A percentile compares a stretch with the other conserved stretches of the same genome.
Conservation (phyloP, 2,329 filamentous ascomycete species). For the Pseudogymnoascus sp. region DNA sequence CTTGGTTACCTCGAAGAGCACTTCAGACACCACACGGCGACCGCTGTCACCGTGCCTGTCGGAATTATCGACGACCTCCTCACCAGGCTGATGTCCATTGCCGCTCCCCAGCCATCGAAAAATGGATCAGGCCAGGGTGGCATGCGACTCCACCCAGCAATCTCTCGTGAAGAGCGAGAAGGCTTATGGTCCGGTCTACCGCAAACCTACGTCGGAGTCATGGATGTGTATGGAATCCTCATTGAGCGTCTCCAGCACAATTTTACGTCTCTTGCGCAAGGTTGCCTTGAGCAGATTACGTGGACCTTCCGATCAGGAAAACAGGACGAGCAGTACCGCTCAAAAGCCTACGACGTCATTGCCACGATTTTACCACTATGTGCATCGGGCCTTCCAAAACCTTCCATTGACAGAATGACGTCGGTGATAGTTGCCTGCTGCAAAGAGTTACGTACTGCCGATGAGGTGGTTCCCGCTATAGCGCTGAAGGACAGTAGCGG, state of each 20-base stretch:
- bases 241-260: conserved; percentile 52
- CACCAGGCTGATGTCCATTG: conserved; percentile 63
- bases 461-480: conserved; percentile 31
- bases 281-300: conserved; percentile 63
- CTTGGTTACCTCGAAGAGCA: conserved; percentile 59
- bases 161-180: conserved; percentile 75
- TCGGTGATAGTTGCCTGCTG: conserved; percentile 63
- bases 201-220: conserved; percentile 64
- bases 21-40: conserved; percentile 58
- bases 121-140: conserved; percentile 19
- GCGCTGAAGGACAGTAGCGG: conserved; percentile 21
- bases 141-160: conserved; percentile 59
- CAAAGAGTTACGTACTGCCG: conserved; percentile 58
- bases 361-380: conserved; percentile 51
- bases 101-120: conserved; percentile 38
- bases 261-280: conserved; percentile 54
- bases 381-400: conserved; percentile 62
- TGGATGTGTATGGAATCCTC: conserved; percentile 56
- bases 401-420: conserved; percentile 57
- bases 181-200: conserved; percentile 69
- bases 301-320: conserved; percentile 62
- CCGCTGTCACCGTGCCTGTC: conserved; percentile 60
- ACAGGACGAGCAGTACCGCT: conserved; percentile 49
- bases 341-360: conserved; percentile 54
- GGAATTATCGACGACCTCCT: conserved; percentile 63